Percentiles rank a stretch among this genome's conserved stretches.
Conservation (phyloP, 441 rosid species). For the Hura crepitans region DNA sequence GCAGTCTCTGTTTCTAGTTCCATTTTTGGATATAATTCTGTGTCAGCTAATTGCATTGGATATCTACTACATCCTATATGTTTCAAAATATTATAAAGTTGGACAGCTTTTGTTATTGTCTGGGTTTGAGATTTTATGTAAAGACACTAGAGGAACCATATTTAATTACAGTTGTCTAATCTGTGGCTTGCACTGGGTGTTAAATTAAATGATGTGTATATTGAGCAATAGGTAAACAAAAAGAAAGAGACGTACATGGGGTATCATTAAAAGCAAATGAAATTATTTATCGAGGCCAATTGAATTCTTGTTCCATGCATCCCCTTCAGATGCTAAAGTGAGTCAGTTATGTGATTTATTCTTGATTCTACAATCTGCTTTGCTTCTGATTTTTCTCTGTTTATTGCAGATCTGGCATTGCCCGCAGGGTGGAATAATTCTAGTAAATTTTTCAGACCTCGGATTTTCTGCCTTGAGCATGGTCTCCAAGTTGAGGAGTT, state of each 20-base stretch:
- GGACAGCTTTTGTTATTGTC: not conserved
- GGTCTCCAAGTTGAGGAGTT: slow-evolving; percentile 70
- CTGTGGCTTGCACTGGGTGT: slow-evolving; percentile 4
- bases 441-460: slow-evolving; percentile 62
- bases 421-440: slow-evolving; percentile 52
- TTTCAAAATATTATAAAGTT: not conserved
- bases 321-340: slow-evolving; percentile 22
- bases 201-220: not conserved
- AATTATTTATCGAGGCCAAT: slow-evolving; percentile 11
- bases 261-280: slow-evolving; percentile 13
- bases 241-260: not conserved
- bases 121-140: not conserved
- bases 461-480: slow-evolving; percentile 96
- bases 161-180: not conserved
- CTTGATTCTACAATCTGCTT: slow-evolving; percentile 34
- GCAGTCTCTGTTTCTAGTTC: not conserved
- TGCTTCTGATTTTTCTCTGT: slow-evolving; percentile 22
- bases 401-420: slow-evolving; percentile 31
- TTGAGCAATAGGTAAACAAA: not conserved
- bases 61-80: not conserved
- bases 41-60: not conserved
- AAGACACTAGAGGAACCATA: not conserved
- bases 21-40: not conserved
- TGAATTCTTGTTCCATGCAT: slow-evolving; percentile 18
- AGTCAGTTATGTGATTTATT: slow-evolving; percentile 23